Evolutionary conservation across 2,329 filamentous ascomycete species (phyloP), one percentile per base, ranked within the genome.

Genomic region (Colletotrichum sp.): DNA sequence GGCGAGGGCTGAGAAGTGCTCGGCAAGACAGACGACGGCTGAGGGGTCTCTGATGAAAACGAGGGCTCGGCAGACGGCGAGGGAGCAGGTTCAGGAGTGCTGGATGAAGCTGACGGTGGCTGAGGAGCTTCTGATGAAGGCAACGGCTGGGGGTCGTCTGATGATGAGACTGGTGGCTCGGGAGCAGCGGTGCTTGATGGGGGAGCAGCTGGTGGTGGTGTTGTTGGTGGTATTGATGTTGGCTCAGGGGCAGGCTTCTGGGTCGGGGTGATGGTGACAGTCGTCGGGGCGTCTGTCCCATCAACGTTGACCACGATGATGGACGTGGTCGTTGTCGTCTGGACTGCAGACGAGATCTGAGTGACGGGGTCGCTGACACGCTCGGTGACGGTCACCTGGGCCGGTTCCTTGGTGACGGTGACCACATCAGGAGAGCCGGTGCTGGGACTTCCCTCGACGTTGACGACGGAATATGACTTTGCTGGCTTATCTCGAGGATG

Each of bases 381-480:
- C 6, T 82, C 79, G 21, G 80, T 77, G 55, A 84, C 75, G 12
- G 82, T 83, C 36, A 77, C 79, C 26, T 80, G 78, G 16, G 75
- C 78, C 6, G 82, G 80, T 10, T 71, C 65, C 69, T 78, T 78
- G n/a, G 82, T 81, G 6, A 85, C 81, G 12, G 81, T 82, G 30
- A 84, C 63, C 9, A 81, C 81, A 9, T 79, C 30, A 10, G 77
- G 65, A 10, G 16, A 52, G 26, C 68, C 77, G 39, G 78, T 74
- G 75, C 79, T 77, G 70, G 77, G 78, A 57, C 71, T 78, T 39
- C 79, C 79, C 26, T 79, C 78, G 21, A 77, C 79, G 39, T 74
- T 80, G 52, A 87, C 84, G 34, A 87, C 84, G 5, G 84, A 85
- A 65, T 87, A 87, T 26, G 36, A 64, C 70, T 72, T 75, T 32